Evolutionary conservation across 2,329 filamentous ascomycete genomes (phyloP).

Genomic region (Pyricularia sp.): DNA sequence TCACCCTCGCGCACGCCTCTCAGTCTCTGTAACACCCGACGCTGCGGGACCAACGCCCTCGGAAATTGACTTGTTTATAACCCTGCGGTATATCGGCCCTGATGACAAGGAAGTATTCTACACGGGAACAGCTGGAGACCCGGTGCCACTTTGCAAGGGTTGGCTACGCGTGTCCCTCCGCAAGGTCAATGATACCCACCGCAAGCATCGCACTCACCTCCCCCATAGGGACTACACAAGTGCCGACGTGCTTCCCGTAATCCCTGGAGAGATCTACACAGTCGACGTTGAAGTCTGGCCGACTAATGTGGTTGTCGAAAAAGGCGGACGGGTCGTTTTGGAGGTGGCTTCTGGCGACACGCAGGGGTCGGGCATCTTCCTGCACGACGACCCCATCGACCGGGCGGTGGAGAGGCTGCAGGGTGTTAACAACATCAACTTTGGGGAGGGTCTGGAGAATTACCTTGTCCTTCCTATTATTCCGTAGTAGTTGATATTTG

Average conservation of each 20-base stretch:
- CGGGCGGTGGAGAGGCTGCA: conserved; percentile 46
- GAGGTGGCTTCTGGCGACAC: conserved; percentile 49
- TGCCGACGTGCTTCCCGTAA: conserved; percentile 44
- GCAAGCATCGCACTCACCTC: conserved; percentile 41
- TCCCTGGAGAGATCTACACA: conserved; percentile 42
- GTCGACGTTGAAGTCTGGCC: conserved; percentile 59
- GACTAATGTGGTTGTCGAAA: conserved; percentile 45
- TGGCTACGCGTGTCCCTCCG: conserved; percentile 52
- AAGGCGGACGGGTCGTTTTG: conserved; percentile 42
- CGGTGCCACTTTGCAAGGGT: conserved; percentile 53
- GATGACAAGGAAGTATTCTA: conserved; percentile 50
- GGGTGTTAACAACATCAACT: conserved; percentile 44
- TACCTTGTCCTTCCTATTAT: conserved; percentile 45
- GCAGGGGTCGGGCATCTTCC: conserved; percentile 48
- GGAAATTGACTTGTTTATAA: conserved; percentile 57
- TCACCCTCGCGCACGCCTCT: conserved; percentile 54
- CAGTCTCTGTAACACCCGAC: conserved; percentile 39
- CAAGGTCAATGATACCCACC: conserved; percentile 39
- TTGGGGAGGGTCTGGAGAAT: conserved; percentile 36
- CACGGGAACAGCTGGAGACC: conserved; percentile 56
- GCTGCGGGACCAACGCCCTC: conserved; percentile 18
- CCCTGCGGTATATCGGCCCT: conserved; percentile 47
- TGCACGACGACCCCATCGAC: conserved; percentile 40
- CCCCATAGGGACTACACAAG: conserved; percentile 50
- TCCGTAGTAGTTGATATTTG: not conserved